Base-by-base conservation (phyloP, 345 rosid genomes). In the Abelmoschus esculentus region DNA sequence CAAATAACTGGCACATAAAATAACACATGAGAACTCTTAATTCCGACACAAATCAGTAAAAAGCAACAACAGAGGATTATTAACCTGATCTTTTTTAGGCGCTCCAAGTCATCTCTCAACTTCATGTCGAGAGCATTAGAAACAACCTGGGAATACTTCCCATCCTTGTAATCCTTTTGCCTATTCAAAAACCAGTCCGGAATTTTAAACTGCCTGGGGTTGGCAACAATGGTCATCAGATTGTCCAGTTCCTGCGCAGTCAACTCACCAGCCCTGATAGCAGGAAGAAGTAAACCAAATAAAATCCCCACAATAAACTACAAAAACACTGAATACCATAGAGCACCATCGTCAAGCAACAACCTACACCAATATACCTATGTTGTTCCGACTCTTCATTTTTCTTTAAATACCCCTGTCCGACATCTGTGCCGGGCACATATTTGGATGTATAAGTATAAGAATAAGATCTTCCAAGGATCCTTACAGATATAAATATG, bases 141-240 rank as follows among this genome's bases (percentile, higher is more conserved):
- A 54, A 91, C 90, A 15, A 91, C 93, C 77, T 91, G 96, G 40
- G 90, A 86, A 36, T 83, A 87, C 76, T 85, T 91, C 0, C 93
- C 97, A 46, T 91, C 97, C 74, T 88, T 91, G 87, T 91, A 87
- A 61, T 89, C 97, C 76, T 91, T 91, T 74, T 91, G 92, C 67
- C 96, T 87, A 75, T 91, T 91, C 72, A 91, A 71, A 72, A 91
- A 89, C 93, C 93, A 91, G 68, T 55, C 60, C 26, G 32, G 60
- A 22, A 55, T 55, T 55, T 55, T 55, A 22, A 55, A 22, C 31
- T 55, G 60, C 32, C 60, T 55, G 60, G 60, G 60, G 32, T 55
- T 55, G 12, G 60, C 32, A 55, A 55, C 60, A 3, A 55, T 55
- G 15, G 60, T 55, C 60, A 89, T 91, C 14, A 89, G 89, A 77